Evolutionary conservation across 768 basidiomycete genomes (phyloP).

Genomic region (Ramaria sp.): DNA sequence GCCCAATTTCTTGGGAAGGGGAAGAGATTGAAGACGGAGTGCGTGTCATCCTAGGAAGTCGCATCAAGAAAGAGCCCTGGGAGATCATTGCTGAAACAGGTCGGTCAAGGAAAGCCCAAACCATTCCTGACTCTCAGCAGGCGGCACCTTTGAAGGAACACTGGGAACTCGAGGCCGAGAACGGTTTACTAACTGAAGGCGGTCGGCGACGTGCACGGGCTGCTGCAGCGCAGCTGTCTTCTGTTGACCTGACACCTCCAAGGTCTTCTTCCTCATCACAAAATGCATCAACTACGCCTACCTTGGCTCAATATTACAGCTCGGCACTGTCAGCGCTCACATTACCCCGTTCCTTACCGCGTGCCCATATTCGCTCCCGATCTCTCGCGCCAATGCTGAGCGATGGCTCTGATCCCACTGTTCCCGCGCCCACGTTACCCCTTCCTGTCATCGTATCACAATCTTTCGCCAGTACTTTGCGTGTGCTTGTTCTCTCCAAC

Average conservation of each 20-base stretch:
- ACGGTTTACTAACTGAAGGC: constrained; percentile 65
- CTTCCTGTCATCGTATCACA: constrained; percentile 50
- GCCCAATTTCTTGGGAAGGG: constrained; percentile 6
- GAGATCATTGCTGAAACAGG: constrained; percentile 62
- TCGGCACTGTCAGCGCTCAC: constrained; percentile 45
- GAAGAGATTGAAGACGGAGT: constrained; percentile 42
- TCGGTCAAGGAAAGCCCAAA: constrained; percentile 15
- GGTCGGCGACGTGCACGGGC: constrained; percentile 57
- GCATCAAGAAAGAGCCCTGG: constrained; percentile 64
- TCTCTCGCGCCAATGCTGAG: constrained; percentile 32
- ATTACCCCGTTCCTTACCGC: constrained; percentile 51
- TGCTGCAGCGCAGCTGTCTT: constrained; percentile 24
- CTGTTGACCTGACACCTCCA: neutral
- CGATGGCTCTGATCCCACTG: constrained; percentile 30
- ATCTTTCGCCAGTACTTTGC: constrained; percentile 48
- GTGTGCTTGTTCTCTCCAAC: constrained; percentile 47
- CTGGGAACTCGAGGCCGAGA: constrained; percentile 78
- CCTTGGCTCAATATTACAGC: constrained; percentile 50
- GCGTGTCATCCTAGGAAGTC: constrained; percentile 58
- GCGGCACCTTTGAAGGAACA: constrained; percentile 40
- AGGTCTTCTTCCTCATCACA: constrained; percentile 12
- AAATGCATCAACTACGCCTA: constrained; percentile 20
- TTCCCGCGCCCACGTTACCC: constrained; percentile 62
- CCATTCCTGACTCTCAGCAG: constrained; percentile 9
- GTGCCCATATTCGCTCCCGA: constrained; percentile 52